phyloP scores from a whole-genome alignment of 768 basidiomycete species.

The Phlebiopsis gigantea region DNA sequence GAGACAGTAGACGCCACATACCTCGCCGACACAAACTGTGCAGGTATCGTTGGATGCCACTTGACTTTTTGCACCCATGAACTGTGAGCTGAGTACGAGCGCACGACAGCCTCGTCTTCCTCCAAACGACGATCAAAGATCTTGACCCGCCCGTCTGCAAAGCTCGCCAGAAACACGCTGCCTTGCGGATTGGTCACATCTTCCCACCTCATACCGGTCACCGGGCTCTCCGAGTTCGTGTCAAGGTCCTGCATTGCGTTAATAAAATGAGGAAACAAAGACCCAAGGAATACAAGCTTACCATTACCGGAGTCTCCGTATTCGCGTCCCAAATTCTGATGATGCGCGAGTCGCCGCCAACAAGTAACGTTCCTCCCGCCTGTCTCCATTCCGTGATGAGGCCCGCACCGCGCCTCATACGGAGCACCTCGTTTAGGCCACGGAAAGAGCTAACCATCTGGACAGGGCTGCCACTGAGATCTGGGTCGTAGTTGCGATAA shows the following conservation, averaged over 20 bases:
- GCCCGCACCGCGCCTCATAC: constrained; percentile 72
- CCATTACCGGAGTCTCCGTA: constrained; percentile 72
- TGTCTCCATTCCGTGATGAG: constrained; percentile 94
- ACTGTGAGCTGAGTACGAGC: constrained; percentile 67
- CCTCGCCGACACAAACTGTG: constrained; percentile 85
- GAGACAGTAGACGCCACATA: constrained; percentile 30
- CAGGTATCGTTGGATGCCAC: constrained; percentile 65
- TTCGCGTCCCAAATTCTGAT: constrained; percentile 96
- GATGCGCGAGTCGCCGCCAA: constrained; percentile 85
- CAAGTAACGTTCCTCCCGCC: constrained; percentile 74
- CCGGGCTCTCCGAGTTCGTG: constrained; percentile 85
- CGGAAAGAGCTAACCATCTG: constrained; percentile 95
- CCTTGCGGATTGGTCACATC: constrained; percentile 52
- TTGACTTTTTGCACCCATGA: constrained; percentile 91
- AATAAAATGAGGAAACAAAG: no score
- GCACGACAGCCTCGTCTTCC: constrained; percentile 77
- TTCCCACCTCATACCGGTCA: constrained; percentile 82
- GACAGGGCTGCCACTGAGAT: constrained; percentile 61
- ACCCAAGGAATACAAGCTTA: constrained; percentile 35
- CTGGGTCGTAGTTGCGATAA: constrained; percentile 87
- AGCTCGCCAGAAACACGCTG: constrained; percentile 75
- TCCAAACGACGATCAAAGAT: constrained; percentile 89
- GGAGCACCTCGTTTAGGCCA: constrained; percentile 73
- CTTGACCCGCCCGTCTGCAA: constrained; percentile 87
- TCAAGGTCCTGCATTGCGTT: constrained; percentile 63